phyloP scores from a whole-genome alignment of 345 rosid genomes.

The Lepidium aucheri region DNA sequence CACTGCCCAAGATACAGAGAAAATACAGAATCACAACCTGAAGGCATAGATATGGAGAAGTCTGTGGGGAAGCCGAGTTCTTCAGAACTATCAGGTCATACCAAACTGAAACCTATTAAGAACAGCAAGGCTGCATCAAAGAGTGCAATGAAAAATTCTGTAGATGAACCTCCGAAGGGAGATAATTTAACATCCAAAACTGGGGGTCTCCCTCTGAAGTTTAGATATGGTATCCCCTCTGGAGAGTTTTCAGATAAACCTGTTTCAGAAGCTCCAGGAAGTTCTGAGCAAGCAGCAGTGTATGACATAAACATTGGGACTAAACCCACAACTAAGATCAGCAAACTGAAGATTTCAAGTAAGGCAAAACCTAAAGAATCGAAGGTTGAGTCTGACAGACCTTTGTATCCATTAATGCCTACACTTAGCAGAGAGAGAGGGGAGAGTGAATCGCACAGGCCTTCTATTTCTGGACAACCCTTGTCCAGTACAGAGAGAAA shows the following conservation, averaged over 20 bases:
- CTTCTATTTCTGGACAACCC: conserved; percentile 56
- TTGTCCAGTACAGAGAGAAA: conserved; percentile 40
- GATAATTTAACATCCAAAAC: conserved; percentile 45
- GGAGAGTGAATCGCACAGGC: conserved; percentile 49
- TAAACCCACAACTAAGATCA: conserved; percentile 46
- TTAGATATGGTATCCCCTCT: conserved; percentile 51
- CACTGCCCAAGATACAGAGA: conserved; percentile 91
- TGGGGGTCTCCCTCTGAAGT: conserved; percentile 63
- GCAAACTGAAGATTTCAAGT: conserved; percentile 64
- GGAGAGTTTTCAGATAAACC: conserved; percentile 48
- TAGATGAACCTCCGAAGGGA: conserved; percentile 45
- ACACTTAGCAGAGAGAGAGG: conserved; percentile 50
- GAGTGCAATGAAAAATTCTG: conserved; percentile 36
- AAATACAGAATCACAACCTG: conserved; percentile 56
- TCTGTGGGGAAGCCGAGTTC: conserved; percentile 41
- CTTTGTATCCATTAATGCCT: conserved; percentile 43
- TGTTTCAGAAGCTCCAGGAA: conserved; percentile 36
- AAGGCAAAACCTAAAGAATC: conserved; percentile 49
- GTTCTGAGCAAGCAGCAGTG: conserved; percentile 41
- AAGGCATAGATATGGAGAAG: conserved; percentile 50
- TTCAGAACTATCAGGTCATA: conserved; percentile 45
- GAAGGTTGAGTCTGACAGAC: conserved; percentile 46
- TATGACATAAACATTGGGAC: conserved; percentile 46
- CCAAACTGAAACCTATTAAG: conserved; percentile 47
- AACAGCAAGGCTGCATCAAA: conserved; percentile 47